Evolutionary conservation across 176 grass and related monocot species (phyloP), one percentile per base, ranked within the genome.

Genomic region (Cenchrus americanus): DNA sequence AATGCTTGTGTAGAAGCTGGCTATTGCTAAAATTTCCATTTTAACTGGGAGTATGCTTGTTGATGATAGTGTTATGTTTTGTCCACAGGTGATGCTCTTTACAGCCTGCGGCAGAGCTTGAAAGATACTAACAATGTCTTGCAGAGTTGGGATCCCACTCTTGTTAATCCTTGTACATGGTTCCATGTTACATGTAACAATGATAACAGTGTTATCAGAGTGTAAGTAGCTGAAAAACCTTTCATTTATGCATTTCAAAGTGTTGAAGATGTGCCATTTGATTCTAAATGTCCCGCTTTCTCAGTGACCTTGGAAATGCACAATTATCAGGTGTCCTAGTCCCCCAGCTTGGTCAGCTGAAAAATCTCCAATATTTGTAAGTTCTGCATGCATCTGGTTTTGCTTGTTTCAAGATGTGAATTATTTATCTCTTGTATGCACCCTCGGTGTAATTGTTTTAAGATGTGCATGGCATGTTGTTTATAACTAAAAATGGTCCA

Each of bases 291-390:
- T 27, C 30, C 63, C 5, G 75, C 23, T 71, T 86, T 78, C 79
- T 62, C 85, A 94, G 92, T 86, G 92, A 94, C 77, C 92, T 94
- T 55, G 92, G 92, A 86, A 94, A 92, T 86, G 87, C 89, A 53
- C 72, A 92, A 4, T 80, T 94, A 62, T 94, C 92, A 21, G 92
- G 92, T 49, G 75, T 86, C 9, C 75, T 94, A 66, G 92, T 92
- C 46, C 68, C 92, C 24, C 81, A 92, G 62, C 89, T 94, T 69
- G 84, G 90, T 2, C 81, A 87, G 61, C 78, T 94, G 78, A 90
- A 86, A 77, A 92, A 90, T 82, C 89, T 94, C 61, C 92, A 94
- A 73, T 94, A 92, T 79, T 82, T 94, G 92, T 94, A 92, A 94
- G 92, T 92, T 85, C 32, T 70, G 49, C 21, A 77, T 43, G 82